Evolutionary conservation across 73 alveolate genomes (phyloP).

Genomic region (Urostyla sp.): DNA sequence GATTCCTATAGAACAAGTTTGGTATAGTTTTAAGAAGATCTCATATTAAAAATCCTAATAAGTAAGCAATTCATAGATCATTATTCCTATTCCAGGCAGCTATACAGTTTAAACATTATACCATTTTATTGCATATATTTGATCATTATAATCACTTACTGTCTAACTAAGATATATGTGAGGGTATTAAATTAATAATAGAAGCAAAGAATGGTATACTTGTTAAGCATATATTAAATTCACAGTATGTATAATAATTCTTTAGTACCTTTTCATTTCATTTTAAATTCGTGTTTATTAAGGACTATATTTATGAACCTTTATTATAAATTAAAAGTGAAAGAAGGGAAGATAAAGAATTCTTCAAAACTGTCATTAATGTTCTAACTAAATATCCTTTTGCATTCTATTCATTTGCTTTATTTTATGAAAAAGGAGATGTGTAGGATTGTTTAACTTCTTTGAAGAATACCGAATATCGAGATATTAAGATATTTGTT

Average conservation of each 20-base stretch:
- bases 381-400: constrained; percentile 19
- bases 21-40: constrained; percentile 12
- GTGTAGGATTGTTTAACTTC: background rate
- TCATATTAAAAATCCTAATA: constrained; percentile 30
- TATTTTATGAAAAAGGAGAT: constrained; percentile 21
- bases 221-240: background rate
- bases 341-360: background rate
- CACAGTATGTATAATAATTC: constrained; percentile 2
- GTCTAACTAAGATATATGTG: constrained; percentile 1
- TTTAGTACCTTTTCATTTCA: constrained; percentile 8
- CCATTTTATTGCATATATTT: constrained; percentile 21
- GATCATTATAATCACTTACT: constrained; percentile 13
- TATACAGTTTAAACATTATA: constrained; percentile 6
- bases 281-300: constrained; percentile 4
- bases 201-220: background rate
- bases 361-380: background rate
- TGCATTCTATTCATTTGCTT: constrained; percentile 26
- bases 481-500: constrained; percentile 31
- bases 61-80: background rate
- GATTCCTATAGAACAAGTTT: constrained; percentile 1
- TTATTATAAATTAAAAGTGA: background rate
- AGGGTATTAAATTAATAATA: constrained; percentile 15
- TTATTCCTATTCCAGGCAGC: constrained; percentile 33
- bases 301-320: background rate
- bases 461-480: background rate